Percentiles rank a stretch among this genome's conserved stretches.
Conservation (phyloP, 2,329 filamentous ascomycete genomes). For the Exophiala dermatitidis region DNA sequence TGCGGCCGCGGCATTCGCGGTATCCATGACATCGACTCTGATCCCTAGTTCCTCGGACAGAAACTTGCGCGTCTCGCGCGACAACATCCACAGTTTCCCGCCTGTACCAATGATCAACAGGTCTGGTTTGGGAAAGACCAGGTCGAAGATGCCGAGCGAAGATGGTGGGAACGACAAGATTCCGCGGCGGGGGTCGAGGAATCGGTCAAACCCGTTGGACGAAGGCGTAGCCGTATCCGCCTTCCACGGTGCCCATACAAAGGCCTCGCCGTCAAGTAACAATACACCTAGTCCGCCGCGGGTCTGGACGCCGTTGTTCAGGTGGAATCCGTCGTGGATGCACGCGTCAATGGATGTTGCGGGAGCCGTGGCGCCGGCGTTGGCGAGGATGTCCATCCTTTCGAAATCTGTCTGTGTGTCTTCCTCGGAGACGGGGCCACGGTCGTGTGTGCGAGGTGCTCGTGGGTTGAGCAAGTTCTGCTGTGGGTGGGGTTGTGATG, state of each 20-base stretch:
- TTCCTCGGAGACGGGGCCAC: slow-evolving; percentile 55
- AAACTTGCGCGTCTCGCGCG: slow-evolving; percentile 62
- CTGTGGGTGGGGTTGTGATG: slow-evolving; percentile 2
- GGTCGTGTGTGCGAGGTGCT: slow-evolving; percentile 44
- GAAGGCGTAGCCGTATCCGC: not conserved
- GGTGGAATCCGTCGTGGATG: slow-evolving; percentile 71
- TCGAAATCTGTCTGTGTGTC: slow-evolving; percentile 64
- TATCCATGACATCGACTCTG: slow-evolving; percentile 81
- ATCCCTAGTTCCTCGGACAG: slow-evolving; percentile 66
- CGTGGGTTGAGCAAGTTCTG: slow-evolving; percentile 20
- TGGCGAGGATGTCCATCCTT: slow-evolving; percentile 69
- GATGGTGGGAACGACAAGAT: slow-evolving; percentile 14
- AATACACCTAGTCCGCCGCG: slow-evolving; percentile 64
- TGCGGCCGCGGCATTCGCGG: slow-evolving; percentile 84
- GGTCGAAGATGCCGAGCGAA: slow-evolving; percentile 23
- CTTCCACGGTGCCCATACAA: slow-evolving; percentile 77
- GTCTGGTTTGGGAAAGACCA: slow-evolving; percentile 48
- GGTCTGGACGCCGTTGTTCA: slow-evolving; percentile 73
- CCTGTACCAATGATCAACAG: slow-evolving; percentile 85
- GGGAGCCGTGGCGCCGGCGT: slow-evolving; percentile 66
- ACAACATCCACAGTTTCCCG: slow-evolving; percentile 64
- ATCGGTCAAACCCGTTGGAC: not conserved
- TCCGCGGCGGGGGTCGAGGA: slow-evolving; percentile 11
- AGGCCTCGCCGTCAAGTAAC: slow-evolving; percentile 79
- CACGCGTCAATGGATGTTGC: slow-evolving; percentile 79